These are phyloP conservation scores for Paracamarosporium sp. DNA, from an alignment of 2,329 filamentous ascomycete genomes.

Conservation along the genomic window DNA sequence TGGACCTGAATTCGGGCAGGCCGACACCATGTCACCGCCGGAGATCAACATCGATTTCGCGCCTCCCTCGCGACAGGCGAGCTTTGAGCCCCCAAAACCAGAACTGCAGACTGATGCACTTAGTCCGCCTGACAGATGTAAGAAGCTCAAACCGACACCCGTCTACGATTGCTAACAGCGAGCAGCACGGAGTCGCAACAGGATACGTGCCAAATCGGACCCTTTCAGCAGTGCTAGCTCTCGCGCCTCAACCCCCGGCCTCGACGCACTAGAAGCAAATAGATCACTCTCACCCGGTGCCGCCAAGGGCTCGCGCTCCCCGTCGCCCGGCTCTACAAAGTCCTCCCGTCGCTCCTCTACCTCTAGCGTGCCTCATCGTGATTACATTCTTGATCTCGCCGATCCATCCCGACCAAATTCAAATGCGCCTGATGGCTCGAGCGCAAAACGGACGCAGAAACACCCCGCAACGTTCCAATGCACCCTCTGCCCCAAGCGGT, in stretches of 20 bases:
- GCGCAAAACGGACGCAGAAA: constrained; percentile 87
- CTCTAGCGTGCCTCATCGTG: constrained; percentile 63
- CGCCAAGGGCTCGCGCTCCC: constrained; percentile 52
- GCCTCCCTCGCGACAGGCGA: constrained; percentile 71
- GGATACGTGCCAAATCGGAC: constrained; percentile 67
- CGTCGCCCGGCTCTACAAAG: constrained; percentile 54
- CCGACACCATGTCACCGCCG: constrained; percentile 83
- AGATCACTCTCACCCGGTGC: constrained; percentile 53
- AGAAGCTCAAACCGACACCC: constrained; percentile 43
- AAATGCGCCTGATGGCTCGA: constrained; percentile 46
- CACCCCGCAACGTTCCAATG: constrained; percentile 98
- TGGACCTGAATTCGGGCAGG: constrained; percentile 69
- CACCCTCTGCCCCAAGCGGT: constrained; percentile 89
- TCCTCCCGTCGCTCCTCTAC: constrained; percentile 58
- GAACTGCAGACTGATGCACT: constrained; percentile 75
- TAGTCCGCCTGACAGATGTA: constrained; percentile 75
- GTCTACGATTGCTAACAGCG: constrained; percentile 23
- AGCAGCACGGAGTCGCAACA: constrained; percentile 60
- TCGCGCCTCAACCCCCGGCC: constrained; percentile 51
- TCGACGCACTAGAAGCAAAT: constrained; percentile 32
- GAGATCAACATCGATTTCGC: constrained; percentile 95
- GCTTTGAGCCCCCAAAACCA: constrained; percentile 70
- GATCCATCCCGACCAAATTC: constrained; percentile 82
- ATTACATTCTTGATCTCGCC: constrained; percentile 88
- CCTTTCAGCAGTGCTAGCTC: constrained; percentile 60